phyloP scores from a whole-genome alignment of 108 stramenopile genomes.

The Parietichytrium sp. region DNA sequence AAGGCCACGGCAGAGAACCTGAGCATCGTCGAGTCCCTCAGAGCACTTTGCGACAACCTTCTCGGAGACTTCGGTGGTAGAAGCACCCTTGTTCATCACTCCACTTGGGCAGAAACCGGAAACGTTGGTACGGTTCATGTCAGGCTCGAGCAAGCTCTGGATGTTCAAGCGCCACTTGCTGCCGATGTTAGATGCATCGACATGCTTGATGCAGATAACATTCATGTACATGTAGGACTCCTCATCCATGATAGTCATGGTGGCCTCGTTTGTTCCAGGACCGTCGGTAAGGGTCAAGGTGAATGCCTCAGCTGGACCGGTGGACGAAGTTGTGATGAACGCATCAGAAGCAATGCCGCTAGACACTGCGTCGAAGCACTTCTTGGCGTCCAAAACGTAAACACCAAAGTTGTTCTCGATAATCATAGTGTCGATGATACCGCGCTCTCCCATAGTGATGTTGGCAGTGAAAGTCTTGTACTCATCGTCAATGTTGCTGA shows the following conservation, averaged over 20 bases:
- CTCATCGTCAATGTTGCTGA: too few relatives aligned
- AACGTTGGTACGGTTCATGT: not conserved
- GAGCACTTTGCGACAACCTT: not conserved
- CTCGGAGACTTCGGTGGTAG: not conserved
- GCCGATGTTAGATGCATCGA: not conserved
- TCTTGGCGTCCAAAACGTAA: not conserved
- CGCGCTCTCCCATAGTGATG: not conserved
- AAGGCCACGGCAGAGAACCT: not conserved
- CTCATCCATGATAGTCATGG: not conserved
- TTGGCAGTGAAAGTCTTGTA: too few relatives aligned
- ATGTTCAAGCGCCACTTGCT: not conserved
- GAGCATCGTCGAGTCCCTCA: not conserved
- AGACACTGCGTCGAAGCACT: too few relatives aligned
- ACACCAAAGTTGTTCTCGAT: not conserved
- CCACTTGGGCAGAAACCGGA: not conserved
- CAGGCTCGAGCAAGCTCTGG: not conserved
- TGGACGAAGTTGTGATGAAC: not conserved
- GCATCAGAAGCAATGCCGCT: not conserved
- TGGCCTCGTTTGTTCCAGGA: not conserved
- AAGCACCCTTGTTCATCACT: not conserved
- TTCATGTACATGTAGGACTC: not conserved
- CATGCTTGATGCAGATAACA: not conserved
- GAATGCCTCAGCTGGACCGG: not conserved
- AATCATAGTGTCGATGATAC: constrained; percentile 6
- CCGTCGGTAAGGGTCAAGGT: not conserved